Conservation (phyloP, 352 stramenopile species). For the Blastocystis hominis region DNA sequence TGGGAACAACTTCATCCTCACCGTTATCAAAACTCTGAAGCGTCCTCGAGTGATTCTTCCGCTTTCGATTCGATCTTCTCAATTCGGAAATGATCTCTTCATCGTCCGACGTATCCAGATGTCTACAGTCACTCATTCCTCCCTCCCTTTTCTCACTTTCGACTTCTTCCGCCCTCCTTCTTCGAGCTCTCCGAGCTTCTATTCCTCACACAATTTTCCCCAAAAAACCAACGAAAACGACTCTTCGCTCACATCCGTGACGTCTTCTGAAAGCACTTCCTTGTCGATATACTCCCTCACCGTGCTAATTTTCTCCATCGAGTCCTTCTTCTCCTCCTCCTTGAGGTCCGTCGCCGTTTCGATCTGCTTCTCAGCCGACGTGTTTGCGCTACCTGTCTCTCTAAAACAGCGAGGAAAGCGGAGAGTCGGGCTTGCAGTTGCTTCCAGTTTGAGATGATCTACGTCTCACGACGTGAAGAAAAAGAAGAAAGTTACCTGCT, state of each 20-base stretch:
- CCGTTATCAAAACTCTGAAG: not conserved
- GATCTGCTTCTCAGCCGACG: not conserved
- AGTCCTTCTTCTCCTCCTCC: not conserved
- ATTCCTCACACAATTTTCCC: not conserved
- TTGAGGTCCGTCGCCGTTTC: not conserved
- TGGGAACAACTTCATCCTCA: not conserved
- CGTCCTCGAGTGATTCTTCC: not conserved
- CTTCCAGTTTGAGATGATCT: not conserved
- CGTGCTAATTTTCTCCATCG: not conserved
- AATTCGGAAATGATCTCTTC: not conserved
- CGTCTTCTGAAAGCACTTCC: not conserved
- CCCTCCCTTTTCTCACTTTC: not conserved
- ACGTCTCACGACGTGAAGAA: not conserved
- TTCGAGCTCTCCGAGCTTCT: conserved; percentile 7
- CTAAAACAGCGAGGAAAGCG: not conserved
- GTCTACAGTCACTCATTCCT: not conserved
- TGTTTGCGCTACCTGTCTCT: not conserved
- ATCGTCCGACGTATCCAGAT: not conserved
- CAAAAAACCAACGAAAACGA: conserved; percentile 12
- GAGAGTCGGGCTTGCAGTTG: not conserved
- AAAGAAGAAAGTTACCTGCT: not conserved
- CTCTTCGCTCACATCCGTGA: not conserved
- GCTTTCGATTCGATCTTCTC: conserved; percentile 27
- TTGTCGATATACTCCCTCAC: conserved; percentile 13
- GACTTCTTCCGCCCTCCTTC: not conserved